phyloP scores from a whole-genome alignment of 805 yeast genomes.

The Zygotorulaspora sp. region DNA sequence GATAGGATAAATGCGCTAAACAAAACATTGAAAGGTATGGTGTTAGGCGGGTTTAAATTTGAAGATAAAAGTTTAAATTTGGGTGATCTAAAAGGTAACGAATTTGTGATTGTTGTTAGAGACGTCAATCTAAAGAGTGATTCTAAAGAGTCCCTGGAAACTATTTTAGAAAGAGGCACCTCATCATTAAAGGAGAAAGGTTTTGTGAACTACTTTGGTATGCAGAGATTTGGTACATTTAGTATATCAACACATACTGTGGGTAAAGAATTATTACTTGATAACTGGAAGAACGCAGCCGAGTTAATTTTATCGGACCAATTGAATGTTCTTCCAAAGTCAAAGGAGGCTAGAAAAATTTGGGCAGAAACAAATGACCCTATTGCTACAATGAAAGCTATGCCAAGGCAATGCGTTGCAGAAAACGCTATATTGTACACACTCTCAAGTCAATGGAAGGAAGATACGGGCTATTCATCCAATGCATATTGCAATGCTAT shows the following conservation, averaged over 20 bases:
- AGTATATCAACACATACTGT: slow-evolving; percentile 85
- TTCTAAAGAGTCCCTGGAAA: slow-evolving; percentile 38
- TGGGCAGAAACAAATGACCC: slow-evolving; percentile 79
- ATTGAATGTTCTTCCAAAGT: slow-evolving; percentile 75
- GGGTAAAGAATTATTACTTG: slow-evolving; percentile 66
- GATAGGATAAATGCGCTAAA: slow-evolving; percentile 75
- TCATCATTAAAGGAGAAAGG: slow-evolving; percentile 60
- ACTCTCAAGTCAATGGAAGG: slow-evolving; percentile 48
- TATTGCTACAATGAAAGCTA: slow-evolving; percentile 53
- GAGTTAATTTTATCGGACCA: slow-evolving; percentile 81
- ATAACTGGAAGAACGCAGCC: slow-evolving; percentile 76
- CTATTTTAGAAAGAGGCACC: slow-evolving; percentile 49
- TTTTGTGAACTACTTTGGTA: slow-evolving; percentile 92
- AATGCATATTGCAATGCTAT: slow-evolving; percentile 72
- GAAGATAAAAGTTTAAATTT: slow-evolving; percentile 56
- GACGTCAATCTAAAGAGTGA: slow-evolving; percentile 47
- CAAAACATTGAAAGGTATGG: slow-evolving; percentile 68
- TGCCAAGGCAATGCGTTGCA: slow-evolving; percentile 89
- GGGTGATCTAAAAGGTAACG: slow-evolving; percentile 87
- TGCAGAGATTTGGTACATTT: slow-evolving; percentile 97
- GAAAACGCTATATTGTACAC: slow-evolving; percentile 68
- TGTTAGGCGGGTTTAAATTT: slow-evolving; percentile 74
- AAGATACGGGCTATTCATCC: slow-evolving; percentile 43
- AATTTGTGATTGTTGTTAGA: slow-evolving; percentile 78
- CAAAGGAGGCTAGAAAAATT: slow-evolving; percentile 72